Base-by-base conservation (phyloP, 495 filamentous ascomycete species). In the Aspergillus sparsus region DNA sequence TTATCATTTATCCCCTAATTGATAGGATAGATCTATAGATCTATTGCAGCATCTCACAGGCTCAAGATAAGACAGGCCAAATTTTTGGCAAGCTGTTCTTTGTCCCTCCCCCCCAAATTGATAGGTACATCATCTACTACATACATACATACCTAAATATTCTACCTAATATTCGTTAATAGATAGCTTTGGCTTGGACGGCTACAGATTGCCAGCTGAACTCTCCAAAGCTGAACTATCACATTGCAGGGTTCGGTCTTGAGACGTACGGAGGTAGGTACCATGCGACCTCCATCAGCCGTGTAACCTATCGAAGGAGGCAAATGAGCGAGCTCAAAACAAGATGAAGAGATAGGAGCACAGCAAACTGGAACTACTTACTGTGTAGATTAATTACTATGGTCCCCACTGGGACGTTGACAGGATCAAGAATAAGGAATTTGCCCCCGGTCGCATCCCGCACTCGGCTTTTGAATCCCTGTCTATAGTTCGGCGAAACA, bases 401-500 rank as follows among this genome's bases (percentile, higher is more conserved):
- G 47, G 32, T 32, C 49, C 47, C 49, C 47, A 21, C 11, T 42
- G 32, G 27, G 42, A 39, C n/a, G 31, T 15, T 27, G 31, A 16
- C 31, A 16, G 21, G 37, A 27, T 27, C 21, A 27, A 54, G 37
- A 41, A 41, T 57, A 64, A 51, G 53, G 58, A 59, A 59, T 60
- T 41, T 57, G 56, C 37, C 21, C 21, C 52, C 59, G 63, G 63
- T 62, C 63, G 49, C 55, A 66, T 60, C 49, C 16, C 53, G 33
- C 35, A 36, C 47, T 58, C 53, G 54, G 34, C 37, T 46, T 55
- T 42, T n/a, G 53, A 8, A 32, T 44, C 32, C 35, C 39, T 46
- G 53, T 33, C 49, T 1, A 51, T 51, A 34, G 41, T 18, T 56
- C 41, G 53, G 42, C 11, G 53, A 34, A n/a, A 55, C 31, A 12